Conservation (phyloP, 192 early-diverging fungal species). For the Podila verticillata region DNA sequence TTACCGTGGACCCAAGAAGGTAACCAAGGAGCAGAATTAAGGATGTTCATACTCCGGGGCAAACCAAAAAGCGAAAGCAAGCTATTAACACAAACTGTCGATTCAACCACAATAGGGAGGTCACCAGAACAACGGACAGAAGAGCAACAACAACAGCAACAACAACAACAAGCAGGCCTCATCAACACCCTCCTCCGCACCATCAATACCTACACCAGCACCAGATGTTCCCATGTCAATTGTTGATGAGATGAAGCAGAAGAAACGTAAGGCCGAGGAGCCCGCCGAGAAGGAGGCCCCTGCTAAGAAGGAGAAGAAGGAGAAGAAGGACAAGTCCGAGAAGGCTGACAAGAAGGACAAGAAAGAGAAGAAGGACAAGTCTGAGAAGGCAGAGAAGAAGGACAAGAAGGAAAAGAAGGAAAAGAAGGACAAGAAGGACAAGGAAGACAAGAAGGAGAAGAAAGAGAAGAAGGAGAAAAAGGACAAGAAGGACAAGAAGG, state of each 20-base stretch:
- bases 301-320: constrained; percentile 21
- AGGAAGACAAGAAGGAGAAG: background rate
- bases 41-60: no score
- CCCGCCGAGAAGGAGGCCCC: constrained; percentile 13
- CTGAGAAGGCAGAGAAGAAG: constrained; percentile 25
- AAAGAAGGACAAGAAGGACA: background rate
- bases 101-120: constrained; percentile 9
- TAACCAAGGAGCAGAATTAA: constrained; percentile 5
- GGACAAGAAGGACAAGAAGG: no score
- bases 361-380: constrained; percentile 30
- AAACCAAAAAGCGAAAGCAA: background rate
- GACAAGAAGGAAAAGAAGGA: constrained; percentile 6
- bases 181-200: constrained; percentile 5
- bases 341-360: constrained; percentile 41
- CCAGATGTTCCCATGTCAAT: constrained; percentile 41
- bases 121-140: constrained; percentile 51
- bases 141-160: constrained; percentile 33
- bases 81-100: background rate
- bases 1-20: constrained; percentile 81
- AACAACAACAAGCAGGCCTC: constrained; percentile 3
- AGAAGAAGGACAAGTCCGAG: constrained; percentile 16
- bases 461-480: background rate
- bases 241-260: constrained; percentile 54
- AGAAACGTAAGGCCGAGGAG: constrained; percentile 50
- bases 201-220: background rate